Conservation (phyloP, 2,329 filamentous ascomycete genomes). For the Aspergillus niger region DNA sequence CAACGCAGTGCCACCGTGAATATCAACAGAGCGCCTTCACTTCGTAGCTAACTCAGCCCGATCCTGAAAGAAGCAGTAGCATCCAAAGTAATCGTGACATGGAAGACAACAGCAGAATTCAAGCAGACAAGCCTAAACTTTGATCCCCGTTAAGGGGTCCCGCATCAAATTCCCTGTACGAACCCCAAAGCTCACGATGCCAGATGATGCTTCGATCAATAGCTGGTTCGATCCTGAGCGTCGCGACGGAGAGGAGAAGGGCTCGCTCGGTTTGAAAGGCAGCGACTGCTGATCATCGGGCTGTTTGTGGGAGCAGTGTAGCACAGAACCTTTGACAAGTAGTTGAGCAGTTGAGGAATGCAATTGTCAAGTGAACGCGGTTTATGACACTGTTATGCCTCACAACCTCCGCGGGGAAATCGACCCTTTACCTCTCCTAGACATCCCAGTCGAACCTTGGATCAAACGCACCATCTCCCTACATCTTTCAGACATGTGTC, state of each 20-base stretch:
- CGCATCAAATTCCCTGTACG: not conserved
- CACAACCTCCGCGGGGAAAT: conserved; percentile 14
- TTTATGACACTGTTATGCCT: conserved; percentile 11
- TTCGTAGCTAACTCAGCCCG: conserved; percentile 20
- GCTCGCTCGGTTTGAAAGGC: conserved; percentile 5
- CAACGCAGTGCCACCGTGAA: conserved; percentile 12
- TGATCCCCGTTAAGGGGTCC: conserved; percentile 16
- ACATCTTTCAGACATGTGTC: conserved; percentile 22
- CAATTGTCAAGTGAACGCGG: conserved; percentile 19
- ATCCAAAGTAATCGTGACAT: not conserved
- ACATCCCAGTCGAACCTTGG: conserved; percentile 14
- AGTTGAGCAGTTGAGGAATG: conserved; percentile 20
- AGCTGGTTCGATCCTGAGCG: not conserved
- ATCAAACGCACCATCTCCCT: conserved; percentile 28
- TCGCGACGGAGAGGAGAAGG: conserved; percentile 15
- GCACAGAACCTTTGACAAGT: conserved; percentile 5
- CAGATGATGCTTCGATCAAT: not conserved
- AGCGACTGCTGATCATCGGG: not conserved
- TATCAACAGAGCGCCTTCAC: conserved; percentile 16
- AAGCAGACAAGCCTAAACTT: conserved; percentile 20
- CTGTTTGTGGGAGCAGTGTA: not conserved
- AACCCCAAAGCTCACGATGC: not conserved
- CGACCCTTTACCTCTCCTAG: not conserved
- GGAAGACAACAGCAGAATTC: not conserved
- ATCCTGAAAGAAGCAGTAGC: conserved; percentile 12